Percentiles rank a stretch among this genome's conserved stretches.
Evolutionary conservation across 1,284 basidiomycete genomes (phyloP).

Genomic region (Apiotrichum siamense): DNA sequence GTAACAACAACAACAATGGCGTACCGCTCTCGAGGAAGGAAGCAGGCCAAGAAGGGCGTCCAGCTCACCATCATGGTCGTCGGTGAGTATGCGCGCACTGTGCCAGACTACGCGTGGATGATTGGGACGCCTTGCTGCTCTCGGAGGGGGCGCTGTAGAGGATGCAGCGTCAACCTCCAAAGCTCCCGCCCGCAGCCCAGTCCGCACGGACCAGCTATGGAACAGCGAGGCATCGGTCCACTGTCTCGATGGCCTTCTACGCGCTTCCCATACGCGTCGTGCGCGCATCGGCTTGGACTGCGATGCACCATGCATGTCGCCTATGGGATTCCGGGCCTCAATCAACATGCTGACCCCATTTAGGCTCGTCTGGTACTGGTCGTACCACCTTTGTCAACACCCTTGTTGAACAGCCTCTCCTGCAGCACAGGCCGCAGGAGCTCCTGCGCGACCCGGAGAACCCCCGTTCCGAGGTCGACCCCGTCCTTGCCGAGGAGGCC

Average conservation of each 20-base stretch:
- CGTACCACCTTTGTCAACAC: conserved; percentile 98
- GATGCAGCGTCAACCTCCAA: not conserved
- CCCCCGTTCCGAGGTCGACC: conserved; percentile 77
- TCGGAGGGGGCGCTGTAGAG: too few relatives aligned
- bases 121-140: not conserved
- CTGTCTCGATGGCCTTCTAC: not conserved
- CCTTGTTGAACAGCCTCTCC: conserved; percentile 85
- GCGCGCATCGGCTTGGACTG: too few relatives aligned
- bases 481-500: conserved; percentile 45
- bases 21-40: conserved; percentile 68
- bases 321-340: too few relatives aligned
- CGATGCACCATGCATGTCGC: not conserved
- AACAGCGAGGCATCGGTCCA: conserved; percentile 1
- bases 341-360: not conserved
- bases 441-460: conserved; percentile 48
- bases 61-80: conserved; percentile 95
- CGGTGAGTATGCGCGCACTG: conserved; percentile 53
- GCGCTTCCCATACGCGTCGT: not conserved
- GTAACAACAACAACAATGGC: conserved; percentile 24
- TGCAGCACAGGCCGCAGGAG: conserved; percentile 51
- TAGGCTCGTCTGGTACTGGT: conserved; percentile 88
- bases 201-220: conserved; percentile 1
- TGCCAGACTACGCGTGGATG: not conserved
- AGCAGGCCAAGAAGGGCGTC: conserved; percentile 95
- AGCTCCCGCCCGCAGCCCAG: not conserved